Percentiles rank a stretch among this genome's conserved stretches.
These are phyloP conservation scores for Talaromyces trachyspermus DNA, from an alignment of 495 filamentous ascomycete genomes.

Conservation along the genomic window DNA sequence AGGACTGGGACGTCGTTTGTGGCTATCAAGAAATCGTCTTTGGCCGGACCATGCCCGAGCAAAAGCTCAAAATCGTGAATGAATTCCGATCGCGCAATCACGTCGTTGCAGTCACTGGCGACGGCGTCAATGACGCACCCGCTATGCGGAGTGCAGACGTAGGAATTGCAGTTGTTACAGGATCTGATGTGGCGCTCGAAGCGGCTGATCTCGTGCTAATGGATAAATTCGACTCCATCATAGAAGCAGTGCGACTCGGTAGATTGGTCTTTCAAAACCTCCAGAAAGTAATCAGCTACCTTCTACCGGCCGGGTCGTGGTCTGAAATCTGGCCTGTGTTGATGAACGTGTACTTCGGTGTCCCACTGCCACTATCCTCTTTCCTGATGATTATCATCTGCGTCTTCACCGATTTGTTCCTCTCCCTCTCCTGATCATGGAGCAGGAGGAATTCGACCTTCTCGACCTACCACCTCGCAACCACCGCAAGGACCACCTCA, in stretches of 20 bases:
- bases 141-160: constrained; percentile 48
- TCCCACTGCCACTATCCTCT: constrained; percentile 58
- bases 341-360: constrained; percentile 58
- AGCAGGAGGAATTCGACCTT: constrained; percentile 54
- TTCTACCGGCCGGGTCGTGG: constrained; percentile 57
- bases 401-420: constrained; percentile 54
- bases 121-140: constrained; percentile 55
- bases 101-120: constrained; percentile 48
- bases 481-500: constrained; percentile 51
- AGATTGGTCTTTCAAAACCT: constrained; percentile 49
- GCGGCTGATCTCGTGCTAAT: constrained; percentile 65
- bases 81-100: constrained; percentile 48
- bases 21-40: constrained; percentile 61
- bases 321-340: constrained; percentile 66
- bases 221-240: constrained; percentile 58
- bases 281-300: constrained; percentile 48
- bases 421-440: constrained; percentile 25
- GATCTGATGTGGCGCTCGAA: constrained; percentile 58
- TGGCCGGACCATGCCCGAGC: constrained; percentile 67
- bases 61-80: constrained; percentile 66
- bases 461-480: constrained; percentile 53
- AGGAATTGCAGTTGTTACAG: constrained; percentile 44
- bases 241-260: constrained; percentile 57
- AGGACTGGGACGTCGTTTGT: constrained; percentile 51
- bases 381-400: constrained; percentile 66